A percentile compares a stretch with the other conserved stretches of the same genome.
Conservation (phyloP, 2,329 filamentous ascomycete genomes). For the Alternaria alternata region DNA sequence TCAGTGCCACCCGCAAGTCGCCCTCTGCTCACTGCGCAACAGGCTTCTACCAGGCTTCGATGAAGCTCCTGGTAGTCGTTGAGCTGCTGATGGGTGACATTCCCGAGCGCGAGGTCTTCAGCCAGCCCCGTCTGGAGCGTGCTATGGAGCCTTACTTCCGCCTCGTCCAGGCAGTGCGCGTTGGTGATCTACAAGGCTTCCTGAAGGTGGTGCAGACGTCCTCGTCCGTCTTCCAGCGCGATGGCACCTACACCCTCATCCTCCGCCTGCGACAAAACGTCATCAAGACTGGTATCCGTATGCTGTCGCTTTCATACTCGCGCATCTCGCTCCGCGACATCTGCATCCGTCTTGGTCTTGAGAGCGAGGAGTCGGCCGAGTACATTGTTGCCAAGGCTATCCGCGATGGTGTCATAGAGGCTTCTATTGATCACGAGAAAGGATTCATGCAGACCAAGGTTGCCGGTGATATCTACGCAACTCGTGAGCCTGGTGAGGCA, state of each 20-base stretch:
- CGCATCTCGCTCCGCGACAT: constrained; percentile 97
- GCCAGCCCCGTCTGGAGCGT: constrained; percentile 84
- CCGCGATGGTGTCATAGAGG: constrained; percentile 95
- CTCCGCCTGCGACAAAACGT: constrained; percentile 96
- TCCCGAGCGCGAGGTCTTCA: constrained; percentile 92
- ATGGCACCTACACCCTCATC: constrained; percentile 95
- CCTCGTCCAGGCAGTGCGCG: constrained; percentile 91
- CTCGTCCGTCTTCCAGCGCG: constrained; percentile 84
- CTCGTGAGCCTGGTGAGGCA: constrained; percentile 91
- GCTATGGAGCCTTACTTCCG: constrained; percentile 92
- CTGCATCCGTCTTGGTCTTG: constrained; percentile 90
- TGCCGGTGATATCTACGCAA: constrained; percentile 93
- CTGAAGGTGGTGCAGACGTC: constrained; percentile 84
- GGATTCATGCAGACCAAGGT: constrained; percentile 99
- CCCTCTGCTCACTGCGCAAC: constrained; percentile 88
- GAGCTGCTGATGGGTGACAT: constrained; percentile 99
- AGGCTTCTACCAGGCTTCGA: constrained; percentile 94
- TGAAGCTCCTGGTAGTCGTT: constrained; percentile 94
- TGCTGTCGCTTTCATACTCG: constrained; percentile 98
- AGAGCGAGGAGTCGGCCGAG: constrained; percentile 96
- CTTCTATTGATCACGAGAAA: constrained; percentile 88
- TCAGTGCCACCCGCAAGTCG: constrained; percentile 92
- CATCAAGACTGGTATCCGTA: constrained; percentile 98
- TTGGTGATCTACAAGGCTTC: constrained; percentile 95
- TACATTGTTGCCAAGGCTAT: constrained; percentile 99